Conservation (phyloP, 805 yeast species). For the Candida corydali region DNA sequence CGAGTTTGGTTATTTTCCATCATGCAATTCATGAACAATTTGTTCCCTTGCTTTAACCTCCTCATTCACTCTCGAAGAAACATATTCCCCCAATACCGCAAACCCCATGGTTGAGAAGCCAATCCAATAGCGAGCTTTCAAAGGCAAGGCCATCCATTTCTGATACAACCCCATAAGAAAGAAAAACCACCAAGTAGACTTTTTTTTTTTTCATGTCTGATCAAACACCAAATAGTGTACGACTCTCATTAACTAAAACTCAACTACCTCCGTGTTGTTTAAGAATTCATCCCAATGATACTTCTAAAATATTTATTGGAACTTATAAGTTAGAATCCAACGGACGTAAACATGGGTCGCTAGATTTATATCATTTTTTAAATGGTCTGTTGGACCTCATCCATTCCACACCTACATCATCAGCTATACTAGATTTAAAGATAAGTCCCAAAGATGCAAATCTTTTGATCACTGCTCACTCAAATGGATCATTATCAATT, state of each 20-base stretch:
- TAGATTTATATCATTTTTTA: slow-evolving; percentile 37
- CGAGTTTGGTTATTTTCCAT: too few relatives aligned
- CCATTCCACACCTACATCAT: slow-evolving; percentile 33
- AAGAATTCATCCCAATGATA: slow-evolving; percentile 50
- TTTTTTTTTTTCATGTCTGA: slow-evolving; percentile 2
- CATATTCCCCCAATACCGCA: slow-evolving; percentile 39
- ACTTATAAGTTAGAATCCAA: slow-evolving; percentile 64
- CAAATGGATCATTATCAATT: slow-evolving; percentile 67
- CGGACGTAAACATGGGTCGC: slow-evolving; percentile 61
- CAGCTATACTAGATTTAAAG: slow-evolving; percentile 78
- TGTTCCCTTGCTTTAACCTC: slow-evolving; percentile 32
- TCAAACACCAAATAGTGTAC: slow-evolving; percentile 10
- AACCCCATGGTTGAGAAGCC: slow-evolving; percentile 37
- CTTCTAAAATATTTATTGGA: slow-evolving; percentile 56
- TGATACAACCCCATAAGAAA: slow-evolving; percentile 23
- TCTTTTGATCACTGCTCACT: slow-evolving; percentile 62
- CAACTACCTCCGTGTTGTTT: slow-evolving; percentile 82
- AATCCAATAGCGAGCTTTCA: slow-evolving; percentile 36
- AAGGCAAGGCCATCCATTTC: slow-evolving; percentile 39
- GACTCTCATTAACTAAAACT: slow-evolving; percentile 36
- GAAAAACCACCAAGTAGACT: too few relatives aligned
- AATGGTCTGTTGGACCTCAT: slow-evolving; percentile 12
- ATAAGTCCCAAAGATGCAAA: slow-evolving; percentile 51
- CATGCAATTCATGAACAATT: too few relatives aligned
- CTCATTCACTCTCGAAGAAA: slow-evolving; percentile 29